Base-by-base conservation (phyloP, 257 asterid species). In the Plantago major region DNA sequence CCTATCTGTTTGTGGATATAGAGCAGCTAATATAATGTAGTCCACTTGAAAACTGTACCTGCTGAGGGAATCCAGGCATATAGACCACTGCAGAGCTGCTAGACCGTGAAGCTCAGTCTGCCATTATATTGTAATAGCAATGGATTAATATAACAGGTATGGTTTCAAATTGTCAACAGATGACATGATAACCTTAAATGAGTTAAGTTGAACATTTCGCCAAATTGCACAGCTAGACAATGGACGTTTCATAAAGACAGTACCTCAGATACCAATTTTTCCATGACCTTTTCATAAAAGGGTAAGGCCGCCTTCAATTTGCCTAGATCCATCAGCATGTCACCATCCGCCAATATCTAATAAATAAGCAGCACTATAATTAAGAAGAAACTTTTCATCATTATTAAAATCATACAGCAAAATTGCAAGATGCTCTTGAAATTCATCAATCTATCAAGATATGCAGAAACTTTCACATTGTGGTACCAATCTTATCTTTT, bases 1-100 rank as follows among this genome's bases (percentile, higher is more conserved):
- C 58, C 30, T 22, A 22, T 22, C 58, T 52, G 10, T 11, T 52
- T 2, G 58, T 11, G 58, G 10, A 52, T 53, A 12, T 53, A 53
- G 13, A 53, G 58, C 42, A 11, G 42, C 33, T 26, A 26, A 52
- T 22, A 14, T 3, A 33, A 14, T n/a, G 11, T 10, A 3, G 38
- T 26, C 19, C 58, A 53, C 9, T 19, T 16, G 14, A 9, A 10
- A 37, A 61, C 43, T 55, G 51, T 61, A 86, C 99, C 95, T 81
- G 76, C 64, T 74, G 60, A 86, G 86, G 17, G 99, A 86, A 72
- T 92, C 99, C 64, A 72, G 90, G 63, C 99, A 92, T 64, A 92
- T 83, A 37, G 99, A 86, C 97, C 97, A 89, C 79, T 92, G 97
- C 71, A 92, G 68, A 75, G 99, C 99, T 60, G 99, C 97, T 73